These are phyloP conservation scores for Candida albicans DNA, from an alignment of 1,139 yeast species.

Conservation along the genomic window DNA sequence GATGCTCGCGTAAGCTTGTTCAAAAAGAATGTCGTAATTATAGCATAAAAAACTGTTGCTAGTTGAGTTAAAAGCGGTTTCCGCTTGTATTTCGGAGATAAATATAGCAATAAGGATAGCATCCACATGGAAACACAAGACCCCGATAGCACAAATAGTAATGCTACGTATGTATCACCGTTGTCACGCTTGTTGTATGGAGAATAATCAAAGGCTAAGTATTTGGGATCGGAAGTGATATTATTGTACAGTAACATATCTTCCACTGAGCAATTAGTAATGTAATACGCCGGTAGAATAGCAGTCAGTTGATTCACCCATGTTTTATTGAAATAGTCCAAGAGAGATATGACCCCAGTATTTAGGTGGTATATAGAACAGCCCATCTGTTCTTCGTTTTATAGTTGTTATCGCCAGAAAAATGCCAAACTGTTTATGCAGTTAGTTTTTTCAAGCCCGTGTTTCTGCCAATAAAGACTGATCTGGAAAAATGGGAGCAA, in stretches of 20 bases:
- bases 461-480: too few relatives aligned
- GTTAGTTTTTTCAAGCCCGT: too few relatives aligned
- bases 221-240: not conserved
- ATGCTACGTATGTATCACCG: conserved; percentile 48
- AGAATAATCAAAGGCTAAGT: conserved; percentile 3
- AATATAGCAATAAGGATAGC: conserved; percentile 45
- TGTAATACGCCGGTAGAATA: conserved; percentile 40
- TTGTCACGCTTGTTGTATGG: conserved; percentile 31
- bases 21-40: conserved; percentile 44
- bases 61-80: conserved; percentile 49
- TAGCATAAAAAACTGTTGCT: conserved; percentile 47
- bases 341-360: conserved; percentile 26
- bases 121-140: conserved; percentile 54
- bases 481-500: too few relatives aligned
- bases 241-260: conserved; percentile 3
- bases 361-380: conserved; percentile 43
- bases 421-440: not conserved
- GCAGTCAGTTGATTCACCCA: conserved; percentile 17
- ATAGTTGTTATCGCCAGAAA: not conserved
- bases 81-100: conserved; percentile 46
- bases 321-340: conserved; percentile 18
- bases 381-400: conserved; percentile 24
- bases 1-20: conserved; percentile 35
- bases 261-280: conserved; percentile 39
- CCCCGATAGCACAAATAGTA: conserved; percentile 42